Base-by-base conservation (phyloP, 2,329 filamentous ascomycete genomes). In the Zasmidium cellare region DNA sequence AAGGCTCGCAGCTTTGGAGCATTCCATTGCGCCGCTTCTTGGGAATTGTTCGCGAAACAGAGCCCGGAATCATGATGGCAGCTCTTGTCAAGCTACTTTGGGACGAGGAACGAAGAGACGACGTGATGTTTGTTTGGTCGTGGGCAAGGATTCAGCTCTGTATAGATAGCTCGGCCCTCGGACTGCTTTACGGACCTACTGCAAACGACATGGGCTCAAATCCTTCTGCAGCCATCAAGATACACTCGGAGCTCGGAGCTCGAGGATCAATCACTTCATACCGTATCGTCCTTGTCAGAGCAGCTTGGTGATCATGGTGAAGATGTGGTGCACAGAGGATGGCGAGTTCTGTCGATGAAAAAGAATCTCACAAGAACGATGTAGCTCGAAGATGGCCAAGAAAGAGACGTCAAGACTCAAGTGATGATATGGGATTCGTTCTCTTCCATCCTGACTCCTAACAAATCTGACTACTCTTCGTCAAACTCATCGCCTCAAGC, bases 1-100 rank as follows among this genome's bases (percentile, higher is more conserved):
- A 67, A 16, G 62, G 64, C 56, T 67, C 64, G 46, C 65, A 65
- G 46, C 58, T 59, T 53, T 66, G 65, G 3, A 66, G 52, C 44
- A 61, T 65, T 41, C 65, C 65, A 58, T 67, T 67, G 3, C 65
- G 64, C 1, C 65, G 63, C 20, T 63, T 65, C 47, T 56, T 58
- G 24, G 56, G 58, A 19, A 63, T 48, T 9, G 60, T 62, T 25
- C 53, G 55, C 41, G 35, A 18, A 14, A 35, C 31, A 9, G 47
- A 18, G 2, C n/a, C 54, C 19, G 54, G 28, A 7, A 38, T 22
- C 54, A 56, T 56, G 35, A 3, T 25, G 7, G 35, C 25, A 28
- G 16, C 3, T 41, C 7, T 41, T 41, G 6, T 41, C 7, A 5
- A 41, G 35, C 25, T 28, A 28, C n/a, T n/a, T n/a, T 28, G 25